A percentile compares a stretch with the other conserved stretches of the same genome.
Evolutionary conservation across 345 rosid genomes (phyloP).

Genomic region (Syzygium jambos): DNA sequence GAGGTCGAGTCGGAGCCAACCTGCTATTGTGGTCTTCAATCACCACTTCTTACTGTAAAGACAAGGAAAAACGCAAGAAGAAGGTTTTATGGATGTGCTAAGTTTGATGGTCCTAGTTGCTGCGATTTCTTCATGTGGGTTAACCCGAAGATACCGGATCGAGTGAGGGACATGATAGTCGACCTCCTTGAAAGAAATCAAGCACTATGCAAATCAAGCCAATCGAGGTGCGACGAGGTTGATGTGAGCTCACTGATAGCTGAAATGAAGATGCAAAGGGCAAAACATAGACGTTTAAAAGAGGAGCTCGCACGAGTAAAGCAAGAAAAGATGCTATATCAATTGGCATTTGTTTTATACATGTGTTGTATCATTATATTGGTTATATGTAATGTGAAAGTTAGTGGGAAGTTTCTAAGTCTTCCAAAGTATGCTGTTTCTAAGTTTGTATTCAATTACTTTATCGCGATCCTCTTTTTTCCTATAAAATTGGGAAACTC

Average conservation of each 20-base stretch:
- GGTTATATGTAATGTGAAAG: neutral
- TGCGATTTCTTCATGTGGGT: neutral
- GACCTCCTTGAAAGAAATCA: neutral
- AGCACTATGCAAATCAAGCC: neutral
- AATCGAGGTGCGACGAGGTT: neutral
- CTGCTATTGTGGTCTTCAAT: neutral
- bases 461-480: neutral
- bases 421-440: neutral
- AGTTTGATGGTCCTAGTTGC: neutral
- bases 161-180: neutral
- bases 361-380: neutral
- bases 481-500: neutral
- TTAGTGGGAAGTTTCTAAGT: neutral
- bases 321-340: neutral
- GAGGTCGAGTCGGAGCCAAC: neutral
- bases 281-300: neutral
- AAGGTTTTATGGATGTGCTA: neutral
- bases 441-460: neutral
- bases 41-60: neutral
- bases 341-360: neutral
- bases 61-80: neutral
- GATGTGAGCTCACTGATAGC: neutral
- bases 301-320: neutral
- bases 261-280: neutral
- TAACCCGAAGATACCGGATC: neutral